Evolutionary conservation across 2,329 filamentous ascomycete species (phyloP).

Genomic region (Cordyceps militaris): DNA sequence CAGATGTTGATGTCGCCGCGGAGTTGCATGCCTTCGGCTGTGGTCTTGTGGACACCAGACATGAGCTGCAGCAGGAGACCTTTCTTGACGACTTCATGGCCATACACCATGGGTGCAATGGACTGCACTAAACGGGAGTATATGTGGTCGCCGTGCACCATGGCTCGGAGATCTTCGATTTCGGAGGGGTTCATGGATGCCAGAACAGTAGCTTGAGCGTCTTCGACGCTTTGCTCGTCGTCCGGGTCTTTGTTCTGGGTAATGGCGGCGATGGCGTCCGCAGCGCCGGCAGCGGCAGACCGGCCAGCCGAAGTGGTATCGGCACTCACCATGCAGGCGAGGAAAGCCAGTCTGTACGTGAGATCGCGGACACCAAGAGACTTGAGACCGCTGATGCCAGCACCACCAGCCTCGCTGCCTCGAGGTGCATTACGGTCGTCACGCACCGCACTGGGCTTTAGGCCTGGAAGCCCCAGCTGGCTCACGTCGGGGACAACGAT

Average conservation of each 20-base stretch:
- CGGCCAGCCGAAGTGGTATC: conserved; percentile 78
- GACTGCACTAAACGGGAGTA: conserved; percentile 90
- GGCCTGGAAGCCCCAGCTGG: conserved; percentile 83
- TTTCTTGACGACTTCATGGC: conserved; percentile 96
- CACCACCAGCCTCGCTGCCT: conserved; percentile 73
- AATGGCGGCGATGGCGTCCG: conserved; percentile 78
- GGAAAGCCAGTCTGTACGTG: conserved; percentile 92
- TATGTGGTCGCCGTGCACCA: conserved; percentile 95
- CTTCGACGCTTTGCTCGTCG: conserved; percentile 64
- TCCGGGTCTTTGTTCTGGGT: conserved; percentile 58
- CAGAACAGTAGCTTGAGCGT: conserved; percentile 80
- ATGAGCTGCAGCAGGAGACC: conserved; percentile 88
- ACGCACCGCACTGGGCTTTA: conserved; percentile 73
- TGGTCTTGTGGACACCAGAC: conserved; percentile 89
- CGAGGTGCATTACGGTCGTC: conserved; percentile 70
- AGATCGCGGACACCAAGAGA: conserved; percentile 89
- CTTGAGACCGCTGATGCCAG: conserved; percentile 81
- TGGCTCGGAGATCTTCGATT: conserved; percentile 82
- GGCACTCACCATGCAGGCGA: conserved; percentile 91
- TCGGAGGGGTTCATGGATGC: conserved; percentile 79
- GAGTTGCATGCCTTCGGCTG: conserved; percentile 88
- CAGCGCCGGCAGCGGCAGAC: conserved; percentile 53
- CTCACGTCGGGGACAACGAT: conserved; percentile 97
- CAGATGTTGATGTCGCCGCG: conserved; percentile 98
- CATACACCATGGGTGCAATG: conserved; percentile 93